Evolutionary conservation across 2,329 filamentous ascomycete genomes (phyloP), one percentile per base, ranked within the genome.

Genomic region (Hymenotorrendiella dingleyae): DNA sequence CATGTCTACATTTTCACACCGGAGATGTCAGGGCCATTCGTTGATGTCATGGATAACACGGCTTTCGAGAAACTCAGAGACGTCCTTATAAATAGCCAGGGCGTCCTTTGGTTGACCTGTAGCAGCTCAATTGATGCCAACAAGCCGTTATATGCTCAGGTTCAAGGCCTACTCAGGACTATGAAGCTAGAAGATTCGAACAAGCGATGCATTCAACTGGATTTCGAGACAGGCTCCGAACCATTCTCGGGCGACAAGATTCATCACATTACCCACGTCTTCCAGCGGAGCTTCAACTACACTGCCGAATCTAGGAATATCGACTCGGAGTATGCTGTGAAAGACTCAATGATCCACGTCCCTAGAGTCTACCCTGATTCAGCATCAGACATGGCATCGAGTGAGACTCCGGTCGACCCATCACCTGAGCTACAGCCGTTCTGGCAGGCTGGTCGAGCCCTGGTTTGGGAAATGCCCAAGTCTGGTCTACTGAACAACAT

Each of bases 351-450:
- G 28, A 32, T 62, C 36, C 45, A 16, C 32, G 29, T 32, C 14
- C n/a, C 19, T 37, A 12, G 35, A 37, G 7, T 49, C 9, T 6
- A 2, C 4, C 12, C 22, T 3, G 29, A 66, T 42, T 49, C 60
- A 14, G 53, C 19, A 14, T 9, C 8, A 32, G n/a, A 32, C 19
- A 9, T 4, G 19, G 10, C n/a, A 17, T 8, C 29, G 6, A 32
- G 29, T 17, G 14, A 17, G 9, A n/a, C 29, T 3, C 9, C 16
- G 8, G n/a, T 32, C 19, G 29, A 37, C 8, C 35, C 21, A 27
- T 6, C 11, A 11, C 19, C 35, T 17, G 35, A 17, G 22, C 16
- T 24, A 6, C n/a, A 19, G 7, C 6, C 22, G 14, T 37, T 14
- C 14, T 5, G 16, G 5, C 22, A 37, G 23, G 7, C 4, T 2